A percentile compares a stretch with the other conserved stretches of the same genome.
phyloP scores from a whole-genome alignment of 2,329 filamentous ascomycete species.

The Monilinia aucupariae region DNA sequence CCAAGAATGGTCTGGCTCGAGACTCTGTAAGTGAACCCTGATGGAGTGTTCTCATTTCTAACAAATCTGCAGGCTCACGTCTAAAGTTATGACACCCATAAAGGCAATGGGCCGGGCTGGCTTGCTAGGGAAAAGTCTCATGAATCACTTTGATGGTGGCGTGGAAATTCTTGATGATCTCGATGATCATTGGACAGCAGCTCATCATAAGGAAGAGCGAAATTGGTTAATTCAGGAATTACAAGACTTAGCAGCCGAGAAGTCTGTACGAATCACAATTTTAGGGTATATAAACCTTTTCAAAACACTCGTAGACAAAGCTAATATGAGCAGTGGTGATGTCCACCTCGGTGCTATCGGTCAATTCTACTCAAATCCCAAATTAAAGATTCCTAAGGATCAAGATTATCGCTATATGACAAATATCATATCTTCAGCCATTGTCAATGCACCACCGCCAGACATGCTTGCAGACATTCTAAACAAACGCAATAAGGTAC shows the following conservation, averaged over 20 bases:
- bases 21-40: constrained; percentile 51
- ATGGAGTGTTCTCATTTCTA: constrained; percentile 2
- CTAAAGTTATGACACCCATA: constrained; percentile 77
- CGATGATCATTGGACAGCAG: constrained; percentile 97
- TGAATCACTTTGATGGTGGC: constrained; percentile 87
- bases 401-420: constrained; percentile 95
- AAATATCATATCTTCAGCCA: constrained; percentile 89
- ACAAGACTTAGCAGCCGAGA: constrained; percentile 87
- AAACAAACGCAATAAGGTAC: constrained; percentile 84
- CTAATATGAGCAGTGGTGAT: constrained; percentile 61
- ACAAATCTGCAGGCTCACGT: constrained; percentile 61
- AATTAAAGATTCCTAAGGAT: constrained; percentile 74
- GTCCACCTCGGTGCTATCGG: constrained; percentile 90
- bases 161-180: constrained; percentile 88
- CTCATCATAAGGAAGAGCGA: constrained; percentile 86
- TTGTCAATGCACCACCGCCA: constrained; percentile 85
- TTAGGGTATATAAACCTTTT: constrained; percentile 50
- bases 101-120: constrained; percentile 83
- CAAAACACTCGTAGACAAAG: background rate
- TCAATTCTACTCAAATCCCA: constrained; percentile 91
- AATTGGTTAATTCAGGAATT: constrained; percentile 83
- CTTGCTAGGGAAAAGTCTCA: constrained; percentile 65
- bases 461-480: constrained; percentile 85
- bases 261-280: constrained; percentile 86
- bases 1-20: constrained; percentile 70